A percentile compares a stretch with the other conserved stretches of the same genome.
These are phyloP conservation scores for Thelonectria rubi DNA, from an alignment of 2,329 filamentous ascomycete genomes.

Conservation along the genomic window DNA sequence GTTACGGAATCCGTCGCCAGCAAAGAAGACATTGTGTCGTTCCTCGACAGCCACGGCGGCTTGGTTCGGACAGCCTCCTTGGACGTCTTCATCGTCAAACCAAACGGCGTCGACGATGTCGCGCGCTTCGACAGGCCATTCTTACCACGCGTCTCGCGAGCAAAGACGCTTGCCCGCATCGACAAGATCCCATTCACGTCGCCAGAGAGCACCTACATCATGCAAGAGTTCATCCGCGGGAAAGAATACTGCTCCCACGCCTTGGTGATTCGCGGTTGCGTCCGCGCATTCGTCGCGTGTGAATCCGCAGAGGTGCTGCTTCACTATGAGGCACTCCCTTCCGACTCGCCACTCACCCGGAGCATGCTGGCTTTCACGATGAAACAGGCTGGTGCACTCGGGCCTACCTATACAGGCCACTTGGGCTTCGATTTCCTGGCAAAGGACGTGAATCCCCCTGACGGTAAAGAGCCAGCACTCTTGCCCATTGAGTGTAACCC, in stretches of 20 bases:
- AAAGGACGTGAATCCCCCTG: constrained; percentile 18
- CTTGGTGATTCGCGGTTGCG: constrained; percentile 69
- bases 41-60: constrained; percentile 53
- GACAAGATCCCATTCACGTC: constrained; percentile 52
- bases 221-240: constrained; percentile 72
- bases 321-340: constrained; percentile 70
- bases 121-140: constrained; percentile 70
- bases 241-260: constrained; percentile 78
- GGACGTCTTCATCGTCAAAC: constrained; percentile 71
- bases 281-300: constrained; percentile 74
- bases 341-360: constrained; percentile 60
- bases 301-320: constrained; percentile 69
- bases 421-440: constrained; percentile 75
- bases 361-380: constrained; percentile 74
- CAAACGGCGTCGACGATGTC: constrained; percentile 68
- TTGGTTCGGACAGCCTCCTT: constrained; percentile 40
- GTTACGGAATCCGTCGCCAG: constrained; percentile 63
- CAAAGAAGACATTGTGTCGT: constrained; percentile 59
- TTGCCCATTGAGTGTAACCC: constrained; percentile 79
- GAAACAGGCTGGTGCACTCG: constrained; percentile 61
- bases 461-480: constrained; percentile 48
- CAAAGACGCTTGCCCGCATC: constrained; percentile 66
- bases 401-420: constrained; percentile 70
- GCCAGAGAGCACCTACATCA: constrained; percentile 49
- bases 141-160: constrained; percentile 63